Percentiles rank a stretch among this genome's conserved stretches.
phyloP scores from a whole-genome alignment of 2,329 filamentous ascomycete species.

The Xylaria sp. region DNA sequence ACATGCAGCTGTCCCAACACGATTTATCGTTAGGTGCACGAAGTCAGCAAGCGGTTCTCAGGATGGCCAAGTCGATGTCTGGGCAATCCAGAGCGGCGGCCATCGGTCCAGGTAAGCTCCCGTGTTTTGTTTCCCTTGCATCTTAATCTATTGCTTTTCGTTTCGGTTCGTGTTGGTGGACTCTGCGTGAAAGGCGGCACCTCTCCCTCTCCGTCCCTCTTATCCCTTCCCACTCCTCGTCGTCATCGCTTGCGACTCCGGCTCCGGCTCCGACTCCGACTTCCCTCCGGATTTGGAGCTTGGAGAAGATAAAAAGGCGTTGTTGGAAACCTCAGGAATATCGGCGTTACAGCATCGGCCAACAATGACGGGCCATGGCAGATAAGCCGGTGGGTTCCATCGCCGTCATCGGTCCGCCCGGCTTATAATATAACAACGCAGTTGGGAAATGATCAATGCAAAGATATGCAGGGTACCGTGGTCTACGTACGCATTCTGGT shows the following conservation, averaged over 20 bases:
- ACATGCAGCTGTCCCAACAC: not conserved
- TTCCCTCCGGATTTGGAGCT: not conserved
- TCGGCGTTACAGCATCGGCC: not conserved
- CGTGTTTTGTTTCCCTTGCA: not conserved
- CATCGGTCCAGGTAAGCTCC: constrained; percentile 30
- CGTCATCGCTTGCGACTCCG: not conserved
- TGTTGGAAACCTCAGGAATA: not conserved
- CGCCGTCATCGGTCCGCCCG: not conserved
- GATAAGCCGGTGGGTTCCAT: not conserved
- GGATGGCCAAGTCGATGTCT: constrained; percentile 7
- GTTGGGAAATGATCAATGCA: constrained; percentile 3
- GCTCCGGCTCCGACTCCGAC: not conserved
- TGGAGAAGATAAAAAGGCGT: not conserved
- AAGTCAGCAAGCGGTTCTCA: not conserved
- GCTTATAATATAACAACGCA: not conserved
- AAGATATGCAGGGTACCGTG: not conserved
- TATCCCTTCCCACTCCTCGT: not conserved
- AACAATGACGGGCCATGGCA: not conserved
- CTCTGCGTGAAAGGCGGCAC: not conserved
- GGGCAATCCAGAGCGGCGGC: not conserved
- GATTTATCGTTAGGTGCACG: not conserved
- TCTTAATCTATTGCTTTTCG: constrained; percentile 6
- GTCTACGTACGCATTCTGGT: too few relatives aligned
- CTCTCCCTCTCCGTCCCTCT: constrained; percentile 14
- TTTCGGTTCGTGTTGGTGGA: constrained; percentile 4